Base-by-base conservation (phyloP, 768 basidiomycete genomes). In the Hydnomerulius pinastri region DNA sequence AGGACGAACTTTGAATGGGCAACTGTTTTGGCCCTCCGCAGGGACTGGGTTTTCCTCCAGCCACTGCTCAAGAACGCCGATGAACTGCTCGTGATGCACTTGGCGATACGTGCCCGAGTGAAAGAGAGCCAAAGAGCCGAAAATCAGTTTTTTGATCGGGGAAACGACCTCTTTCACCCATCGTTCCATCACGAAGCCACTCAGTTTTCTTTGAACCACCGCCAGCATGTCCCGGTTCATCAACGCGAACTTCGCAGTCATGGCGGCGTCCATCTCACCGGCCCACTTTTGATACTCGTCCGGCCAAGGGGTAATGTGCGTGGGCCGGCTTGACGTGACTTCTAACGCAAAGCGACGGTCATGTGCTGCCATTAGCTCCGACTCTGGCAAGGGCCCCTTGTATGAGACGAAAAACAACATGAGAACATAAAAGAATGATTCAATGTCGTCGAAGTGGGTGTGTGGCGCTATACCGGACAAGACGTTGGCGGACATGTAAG, bases 351-450 rank as follows among this genome's bases (percentile, higher is more conserved):
- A 50, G 2, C 32, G 15, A 2, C 15, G 20, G 4, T 23, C 25
- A 11, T 24, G 20, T 4, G 48, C 48, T 10, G 10, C 20, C 13
- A 13, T 4, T 6, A 42, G 30, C 10, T 30, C n/a, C 12, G 35
- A 9, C 18, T 20, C 13, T 8, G 28, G n/a, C 21, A 42, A 25
- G 4, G 48, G 48, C 11, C 48, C 29, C 1, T 10, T 17, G 25
- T 50, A 50, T 4, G 49, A 38, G 25, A 35, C 2, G n/a, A 50
- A 43, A 21, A 49, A 49, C 18, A 49, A 29, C 32, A 50, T 13
- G 13, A 50, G 18, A 17, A 50, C 49, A 24, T 43, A 43, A n/a
- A 50, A 9, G 28, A 50, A 50, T 1, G 49, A 50, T 25, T 50
- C 49, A 11, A 50, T 37, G 25, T 50, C 49, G 35, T 44, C 49